Percentiles rank a stretch among this genome's conserved stretches.
Conservation (phyloP, 1,284 basidiomycete genomes). For the Lignosus rhinocerotis region DNA sequence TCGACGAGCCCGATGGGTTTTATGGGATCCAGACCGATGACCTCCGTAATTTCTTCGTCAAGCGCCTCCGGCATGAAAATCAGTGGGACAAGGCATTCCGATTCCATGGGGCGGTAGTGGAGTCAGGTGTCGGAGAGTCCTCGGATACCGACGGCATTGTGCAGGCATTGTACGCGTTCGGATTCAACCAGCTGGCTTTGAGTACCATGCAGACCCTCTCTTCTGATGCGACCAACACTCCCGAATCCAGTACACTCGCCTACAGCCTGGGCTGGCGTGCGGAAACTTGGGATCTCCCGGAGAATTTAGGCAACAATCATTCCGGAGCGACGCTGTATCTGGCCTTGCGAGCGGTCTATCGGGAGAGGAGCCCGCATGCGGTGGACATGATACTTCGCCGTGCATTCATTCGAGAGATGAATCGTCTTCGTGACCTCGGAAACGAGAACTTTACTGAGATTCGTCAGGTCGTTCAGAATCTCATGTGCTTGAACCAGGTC, state of each 20-base stretch:
- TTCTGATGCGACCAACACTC: conserved; percentile 35
- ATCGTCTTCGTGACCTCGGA: conserved; percentile 63
- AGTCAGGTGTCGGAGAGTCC: conserved; percentile 49
- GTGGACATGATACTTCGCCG: conserved; percentile 51
- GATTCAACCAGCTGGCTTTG: conserved; percentile 83
- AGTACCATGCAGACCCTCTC: conserved; percentile 51
- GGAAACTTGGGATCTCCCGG: conserved; percentile 89
- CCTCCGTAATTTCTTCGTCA: conserved; percentile 75
- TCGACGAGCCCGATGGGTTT: conserved; percentile 97
- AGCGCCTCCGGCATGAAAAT: conserved; percentile 88
- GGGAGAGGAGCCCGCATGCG: conserved; percentile 58
- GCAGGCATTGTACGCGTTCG: conserved; percentile 82
- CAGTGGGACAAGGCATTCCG: conserved; percentile 91
- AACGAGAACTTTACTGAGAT: conserved; percentile 80
- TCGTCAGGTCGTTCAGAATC: conserved; percentile 60
- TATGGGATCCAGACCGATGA: conserved; percentile 88
- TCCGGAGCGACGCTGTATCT: conserved; percentile 71
- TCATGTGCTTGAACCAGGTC: conserved; percentile 82
- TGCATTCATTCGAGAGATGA: conserved; percentile 62
- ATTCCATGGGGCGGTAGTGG: conserved; percentile 84
- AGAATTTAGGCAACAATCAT: conserved; percentile 44
- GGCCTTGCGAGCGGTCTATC: conserved; percentile 76
- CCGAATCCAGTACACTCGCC: conserved; percentile 51
- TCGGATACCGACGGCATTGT: conserved; percentile 59
- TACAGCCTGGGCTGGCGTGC: conserved; percentile 90